Evolutionary conservation across 2,329 filamentous ascomycete genomes (phyloP).

Genomic region (Ophiostoma sp.): DNA sequence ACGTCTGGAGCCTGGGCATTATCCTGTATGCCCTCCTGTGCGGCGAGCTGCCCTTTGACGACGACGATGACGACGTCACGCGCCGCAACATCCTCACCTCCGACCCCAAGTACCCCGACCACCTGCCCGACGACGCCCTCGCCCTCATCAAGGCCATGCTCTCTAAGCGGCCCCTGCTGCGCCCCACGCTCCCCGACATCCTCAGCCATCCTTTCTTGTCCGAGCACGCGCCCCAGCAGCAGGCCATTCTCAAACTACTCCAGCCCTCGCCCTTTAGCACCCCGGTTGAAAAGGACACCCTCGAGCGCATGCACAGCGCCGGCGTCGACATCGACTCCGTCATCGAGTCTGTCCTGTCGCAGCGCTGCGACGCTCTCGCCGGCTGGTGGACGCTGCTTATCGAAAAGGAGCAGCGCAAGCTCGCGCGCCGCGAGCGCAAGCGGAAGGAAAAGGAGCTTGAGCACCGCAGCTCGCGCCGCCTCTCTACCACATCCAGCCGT

Average conservation of each 20-base stretch:
- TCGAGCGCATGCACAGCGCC: conserved; percentile 87
- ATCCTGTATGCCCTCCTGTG: conserved; percentile 78
- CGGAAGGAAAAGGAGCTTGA: conserved; percentile 73
- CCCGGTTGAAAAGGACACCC: conserved; percentile 77
- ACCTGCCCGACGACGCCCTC: conserved; percentile 71
- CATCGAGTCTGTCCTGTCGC: conserved; percentile 86
- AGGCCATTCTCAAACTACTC: conserved; percentile 78
- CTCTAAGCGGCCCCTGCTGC: conserved; percentile 80
- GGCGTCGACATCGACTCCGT: conserved; percentile 92
- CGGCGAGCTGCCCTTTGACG: conserved; percentile 89
- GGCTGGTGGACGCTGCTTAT: conserved; percentile 95
- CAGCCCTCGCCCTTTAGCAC: conserved; percentile 80
- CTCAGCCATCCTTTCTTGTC: conserved; percentile 80
- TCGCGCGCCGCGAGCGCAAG: conserved; percentile 71
- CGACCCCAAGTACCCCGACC: conserved; percentile 79
- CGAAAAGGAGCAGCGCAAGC: conserved; percentile 91
- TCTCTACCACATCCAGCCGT: conserved; percentile 85
- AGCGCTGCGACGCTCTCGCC: conserved; percentile 81
- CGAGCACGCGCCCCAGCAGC: conserved; percentile 81
- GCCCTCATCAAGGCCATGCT: conserved; percentile 73
- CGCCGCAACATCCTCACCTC: conserved; percentile 78
- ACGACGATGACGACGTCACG: conserved; percentile 85
- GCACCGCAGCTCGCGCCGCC: conserved; percentile 67
- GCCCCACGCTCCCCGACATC: conserved; percentile 79
- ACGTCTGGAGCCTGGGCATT: conserved; percentile 87